Evolutionary conservation across 305 asterid genomes (phyloP), one percentile per base, ranked within the genome.

Genomic region (Fraxinus baroniana): DNA sequence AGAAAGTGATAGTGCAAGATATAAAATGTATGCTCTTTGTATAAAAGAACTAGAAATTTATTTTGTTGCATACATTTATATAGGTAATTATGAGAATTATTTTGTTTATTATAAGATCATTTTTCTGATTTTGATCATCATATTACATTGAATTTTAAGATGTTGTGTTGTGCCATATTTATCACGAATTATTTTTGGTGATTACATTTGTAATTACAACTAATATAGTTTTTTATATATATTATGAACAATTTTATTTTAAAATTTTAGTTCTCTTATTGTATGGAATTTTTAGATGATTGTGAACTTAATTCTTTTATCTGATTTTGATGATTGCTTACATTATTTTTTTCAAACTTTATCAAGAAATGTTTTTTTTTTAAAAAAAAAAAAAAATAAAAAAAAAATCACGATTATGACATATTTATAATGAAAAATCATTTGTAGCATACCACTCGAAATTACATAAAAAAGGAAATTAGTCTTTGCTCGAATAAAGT

Each of bases 1-100:
- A 80, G 52, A 74, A 44, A 32, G 74, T 79, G 62, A 82, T 28
- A 13, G 37, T 68, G 77, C 46, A 15, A 39, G 73, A 60, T 33
- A 33, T 52, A 75, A 3, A 41, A 18, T 0, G 10, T 76, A 12
- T 30, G 72, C 18, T 84, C 33, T 71, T 71, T 80, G 85, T 32
- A 70, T 30, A 32, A 70, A 70, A 30, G 41, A 70, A 70, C 4
- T 15, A 13, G 76, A 70, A 70, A 70, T 30, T 70, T 70, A 70
- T 30, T 70, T 13, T 13, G 41, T 70, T 70, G 75, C 4, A 70
- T 28, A 28, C 20, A 68, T 70, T 70, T 70, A 70, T 30, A 70
- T 70, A 32, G 75, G 41, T 70, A 66, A 64, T 26, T 70, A 70
- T 30, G 35, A 70, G 12, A 32, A 30, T 70, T 70, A 15, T 70